These are phyloP conservation scores for Talaromyces sp. DNA, from an alignment of 2,329 filamentous ascomycete genomes.

Conservation along the genomic window DNA sequence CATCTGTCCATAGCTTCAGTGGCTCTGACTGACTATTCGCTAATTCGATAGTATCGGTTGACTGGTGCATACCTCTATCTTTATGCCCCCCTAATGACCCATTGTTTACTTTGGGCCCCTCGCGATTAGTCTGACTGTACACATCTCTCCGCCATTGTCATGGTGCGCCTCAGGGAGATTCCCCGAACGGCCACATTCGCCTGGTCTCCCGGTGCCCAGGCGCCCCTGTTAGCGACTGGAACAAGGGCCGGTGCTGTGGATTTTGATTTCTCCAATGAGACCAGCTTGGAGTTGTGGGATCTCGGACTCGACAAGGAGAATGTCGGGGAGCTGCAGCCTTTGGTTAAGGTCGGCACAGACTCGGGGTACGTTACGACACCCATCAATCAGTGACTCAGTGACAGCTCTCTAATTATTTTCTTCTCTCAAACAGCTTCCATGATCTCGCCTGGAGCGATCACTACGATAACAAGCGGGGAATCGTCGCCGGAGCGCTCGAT, in stretches of 20 bases:
- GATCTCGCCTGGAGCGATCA: slow-evolving; percentile 92
- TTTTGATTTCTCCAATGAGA: slow-evolving; percentile 96
- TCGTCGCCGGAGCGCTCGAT: slow-evolving; percentile 93
- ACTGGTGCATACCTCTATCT: slow-evolving; percentile 22
- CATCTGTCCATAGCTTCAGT: neutral
- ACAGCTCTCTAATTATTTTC: neutral
- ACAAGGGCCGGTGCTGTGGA: slow-evolving; percentile 94
- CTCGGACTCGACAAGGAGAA: slow-evolving; percentile 72
- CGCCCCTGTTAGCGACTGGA: slow-evolving; percentile 85
- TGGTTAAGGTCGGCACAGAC: slow-evolving; percentile 80
- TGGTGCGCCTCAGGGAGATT: slow-evolving; percentile 97
- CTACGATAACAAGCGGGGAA: slow-evolving; percentile 74
- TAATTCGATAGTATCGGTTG: slow-evolving; percentile 4
- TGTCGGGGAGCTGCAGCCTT: slow-evolving; percentile 78
- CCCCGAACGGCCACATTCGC: slow-evolving; percentile 95
- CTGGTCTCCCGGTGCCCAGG: slow-evolving; percentile 80
- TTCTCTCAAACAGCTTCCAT: slow-evolving; percentile 69
- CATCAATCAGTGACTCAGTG: neutral
- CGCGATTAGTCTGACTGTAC: slow-evolving; percentile 24
- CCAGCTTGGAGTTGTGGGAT: slow-evolving; percentile 95
- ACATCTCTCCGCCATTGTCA: slow-evolving; percentile 46
- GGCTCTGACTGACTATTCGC: neutral
- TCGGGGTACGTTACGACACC: slow-evolving; percentile 65
- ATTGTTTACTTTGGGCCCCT: slow-evolving; percentile 19
- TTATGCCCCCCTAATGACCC: slow-evolving; percentile 15